These are phyloP conservation scores for Clathrus columnatus DNA, from an alignment of 768 basidiomycete genomes.

Conservation along the genomic window DNA sequence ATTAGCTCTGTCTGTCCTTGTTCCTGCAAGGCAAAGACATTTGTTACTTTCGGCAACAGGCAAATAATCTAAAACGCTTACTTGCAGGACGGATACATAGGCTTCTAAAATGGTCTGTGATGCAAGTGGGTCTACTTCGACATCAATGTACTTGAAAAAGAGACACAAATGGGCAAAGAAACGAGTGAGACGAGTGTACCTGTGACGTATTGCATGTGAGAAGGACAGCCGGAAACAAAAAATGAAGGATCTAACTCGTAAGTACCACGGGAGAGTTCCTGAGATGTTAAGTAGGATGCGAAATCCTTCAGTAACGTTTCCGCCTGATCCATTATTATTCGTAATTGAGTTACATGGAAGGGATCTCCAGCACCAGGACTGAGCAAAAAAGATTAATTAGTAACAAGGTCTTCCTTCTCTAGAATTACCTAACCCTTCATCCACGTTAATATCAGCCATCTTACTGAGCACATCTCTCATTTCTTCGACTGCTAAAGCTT, in stretches of 20 bases:
- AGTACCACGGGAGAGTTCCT: slow-evolving; percentile 23
- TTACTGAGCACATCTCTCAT: slow-evolving; percentile 29
- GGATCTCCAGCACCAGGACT: slow-evolving; percentile 62
- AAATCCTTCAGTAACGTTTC: slow-evolving; percentile 55
- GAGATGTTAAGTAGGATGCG: slow-evolving; percentile 13
- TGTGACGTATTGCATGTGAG: slow-evolving; percentile 21
- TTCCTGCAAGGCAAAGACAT: slow-evolving; percentile 33
- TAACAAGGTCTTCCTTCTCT: background rate
- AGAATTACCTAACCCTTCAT: slow-evolving; percentile 47
- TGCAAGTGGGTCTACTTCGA: slow-evolving; percentile 61
- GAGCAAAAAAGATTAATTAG: background rate
- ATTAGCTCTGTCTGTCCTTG: slow-evolving; percentile 80
- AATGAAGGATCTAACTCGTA: slow-evolving; percentile 41
- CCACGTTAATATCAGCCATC: slow-evolving; percentile 50
- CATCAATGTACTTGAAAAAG: slow-evolving; percentile 74
- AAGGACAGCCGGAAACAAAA: too few species aligned
- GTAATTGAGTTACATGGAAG: slow-evolving; percentile 75
- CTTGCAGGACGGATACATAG: slow-evolving; percentile 84
- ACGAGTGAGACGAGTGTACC: slow-evolving; percentile 64
- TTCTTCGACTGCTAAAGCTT: slow-evolving; percentile 12
- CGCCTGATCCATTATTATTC: slow-evolving; percentile 66
- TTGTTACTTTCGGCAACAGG: too few species aligned
- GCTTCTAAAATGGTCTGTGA: slow-evolving; percentile 79
- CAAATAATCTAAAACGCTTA: slow-evolving; percentile 21
- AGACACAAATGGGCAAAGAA: slow-evolving; percentile 94